These are phyloP conservation scores for Coniochaeta hoffmannii DNA, from an alignment of 2,329 filamentous ascomycete genomes.

Conservation along the genomic window DNA sequence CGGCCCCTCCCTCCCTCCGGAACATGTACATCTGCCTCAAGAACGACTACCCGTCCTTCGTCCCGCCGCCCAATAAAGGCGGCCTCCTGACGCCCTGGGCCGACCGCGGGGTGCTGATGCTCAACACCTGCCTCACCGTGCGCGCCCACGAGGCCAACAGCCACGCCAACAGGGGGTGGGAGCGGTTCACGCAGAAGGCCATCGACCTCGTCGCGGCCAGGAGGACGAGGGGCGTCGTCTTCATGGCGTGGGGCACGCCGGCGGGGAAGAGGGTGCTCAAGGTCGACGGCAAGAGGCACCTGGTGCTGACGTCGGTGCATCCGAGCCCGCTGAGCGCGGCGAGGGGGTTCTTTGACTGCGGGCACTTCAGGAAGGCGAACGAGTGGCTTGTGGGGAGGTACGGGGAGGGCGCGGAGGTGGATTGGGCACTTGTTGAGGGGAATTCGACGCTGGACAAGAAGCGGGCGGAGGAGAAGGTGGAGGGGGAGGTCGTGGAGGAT, in stretches of 20 bases:
- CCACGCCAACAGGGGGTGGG: constrained; percentile 85
- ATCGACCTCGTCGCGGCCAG: constrained; percentile 80
- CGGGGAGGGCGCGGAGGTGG: constrained; percentile 70
- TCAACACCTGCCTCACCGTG: constrained; percentile 94
- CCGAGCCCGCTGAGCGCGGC: constrained; percentile 86
- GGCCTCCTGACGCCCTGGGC: constrained; percentile 92
- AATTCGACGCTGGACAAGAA: constrained; percentile 14
- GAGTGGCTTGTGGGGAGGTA: constrained; percentile 77
- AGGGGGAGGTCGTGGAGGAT: constrained; percentile 7
- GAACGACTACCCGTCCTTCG: constrained; percentile 78
- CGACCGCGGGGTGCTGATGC: constrained; percentile 80
- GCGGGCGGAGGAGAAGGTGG: constrained; percentile 14
- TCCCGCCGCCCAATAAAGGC: constrained; percentile 64
- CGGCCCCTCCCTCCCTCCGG: constrained; percentile 78
- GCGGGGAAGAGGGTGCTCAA: constrained; percentile 72
- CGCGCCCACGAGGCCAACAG: constrained; percentile 81
- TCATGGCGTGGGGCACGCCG: constrained; percentile 86
- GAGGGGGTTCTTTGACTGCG: constrained; percentile 75
- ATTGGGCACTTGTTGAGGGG: constrained; percentile 62
- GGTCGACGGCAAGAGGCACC: constrained; percentile 66
- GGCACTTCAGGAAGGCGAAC: constrained; percentile 75
- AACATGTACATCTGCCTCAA: constrained; percentile 91
- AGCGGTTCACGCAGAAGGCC: constrained; percentile 82
- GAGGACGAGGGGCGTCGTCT: constrained; percentile 77
- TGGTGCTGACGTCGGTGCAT: constrained; percentile 81